These are phyloP conservation scores for Pleurotus djamor DNA, from an alignment of 768 basidiomycete species.

Conservation along the genomic window DNA sequence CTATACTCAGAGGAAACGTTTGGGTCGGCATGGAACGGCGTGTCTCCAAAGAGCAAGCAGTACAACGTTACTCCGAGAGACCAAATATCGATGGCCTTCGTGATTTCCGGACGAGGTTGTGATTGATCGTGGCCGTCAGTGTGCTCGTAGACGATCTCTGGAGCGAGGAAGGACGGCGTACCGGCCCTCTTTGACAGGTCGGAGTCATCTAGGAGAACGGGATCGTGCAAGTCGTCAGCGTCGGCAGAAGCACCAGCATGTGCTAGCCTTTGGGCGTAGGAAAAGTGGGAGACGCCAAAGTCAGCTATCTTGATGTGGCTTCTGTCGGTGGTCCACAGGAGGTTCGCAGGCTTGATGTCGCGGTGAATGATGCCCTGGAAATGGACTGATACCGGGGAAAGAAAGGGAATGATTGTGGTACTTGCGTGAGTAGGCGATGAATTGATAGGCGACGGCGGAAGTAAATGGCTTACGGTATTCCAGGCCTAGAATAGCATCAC, in stretches of 20 bases:
- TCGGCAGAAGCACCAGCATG: slow-evolving; percentile 48
- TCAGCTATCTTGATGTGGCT: slow-evolving; percentile 95
- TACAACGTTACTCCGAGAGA: slow-evolving; percentile 95
- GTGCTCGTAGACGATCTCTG: slow-evolving; percentile 84
- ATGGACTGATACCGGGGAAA: slow-evolving; percentile 63
- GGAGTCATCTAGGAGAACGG: slow-evolving; percentile 76
- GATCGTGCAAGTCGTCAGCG: slow-evolving; percentile 41
- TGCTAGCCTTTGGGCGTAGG: slow-evolving; percentile 79
- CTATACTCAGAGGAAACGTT: slow-evolving; percentile 51
- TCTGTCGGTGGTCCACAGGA: slow-evolving; percentile 86
- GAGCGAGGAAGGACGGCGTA: slow-evolving; percentile 94
- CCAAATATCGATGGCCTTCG: slow-evolving; percentile 97
- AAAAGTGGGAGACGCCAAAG: slow-evolving; percentile 97
- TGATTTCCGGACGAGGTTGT: slow-evolving; percentile 55
- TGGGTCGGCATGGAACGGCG: slow-evolving; percentile 59
- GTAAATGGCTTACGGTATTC: slow-evolving; percentile 77
- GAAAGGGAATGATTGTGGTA: not conserved
- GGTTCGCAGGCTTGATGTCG: slow-evolving; percentile 98
- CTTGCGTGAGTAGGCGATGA: slow-evolving; percentile 9
- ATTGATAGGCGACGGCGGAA: slow-evolving; percentile 8
- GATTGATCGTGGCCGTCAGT: slow-evolving; percentile 27
- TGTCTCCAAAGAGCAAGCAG: slow-evolving; percentile 86
- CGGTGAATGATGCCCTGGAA: slow-evolving; percentile 98
- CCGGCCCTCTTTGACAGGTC: slow-evolving; percentile 91
- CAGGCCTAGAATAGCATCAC: slow-evolving; percentile 91